These are phyloP conservation scores for Tripterygium wilfordii DNA, from an alignment of 177 flowering plant species.

Conservation along the genomic window DNA sequence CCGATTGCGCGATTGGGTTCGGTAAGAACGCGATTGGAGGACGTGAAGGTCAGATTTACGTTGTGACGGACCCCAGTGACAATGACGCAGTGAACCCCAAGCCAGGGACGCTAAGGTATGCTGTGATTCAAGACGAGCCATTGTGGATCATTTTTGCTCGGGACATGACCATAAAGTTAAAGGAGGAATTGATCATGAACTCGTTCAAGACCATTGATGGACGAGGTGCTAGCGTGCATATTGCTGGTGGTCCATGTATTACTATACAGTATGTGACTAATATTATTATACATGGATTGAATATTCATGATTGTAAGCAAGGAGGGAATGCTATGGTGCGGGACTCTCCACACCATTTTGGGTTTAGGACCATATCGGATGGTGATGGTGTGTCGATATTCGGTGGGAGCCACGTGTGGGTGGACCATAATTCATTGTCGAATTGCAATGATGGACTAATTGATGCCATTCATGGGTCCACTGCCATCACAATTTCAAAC, in stretches of 20 bases:
- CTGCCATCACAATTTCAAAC: conserved; percentile 77
- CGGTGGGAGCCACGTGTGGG: conserved; percentile 78
- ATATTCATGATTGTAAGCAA: conserved; percentile 67
- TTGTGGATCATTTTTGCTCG: conserved; percentile 65
- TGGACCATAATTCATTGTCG: conserved; percentile 70
- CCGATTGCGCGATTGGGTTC: conserved; percentile 80
- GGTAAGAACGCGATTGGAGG: conserved; percentile 76
- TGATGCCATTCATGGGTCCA: conserved; percentile 82
- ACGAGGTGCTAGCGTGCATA: conserved; percentile 67
- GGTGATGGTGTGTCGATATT: conserved; percentile 89
- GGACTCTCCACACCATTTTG: conserved; percentile 58
- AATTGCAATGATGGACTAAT: conserved; percentile 70
- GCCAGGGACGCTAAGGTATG: conserved; percentile 64
- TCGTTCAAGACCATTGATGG: conserved; percentile 77
- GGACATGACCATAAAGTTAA: conserved; percentile 61
- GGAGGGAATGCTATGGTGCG: conserved; percentile 72
- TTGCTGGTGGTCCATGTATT: conserved; percentile 73
- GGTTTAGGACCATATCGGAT: conserved; percentile 78
- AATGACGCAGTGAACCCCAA: conserved; percentile 55
- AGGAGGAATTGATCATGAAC: conserved; percentile 70
- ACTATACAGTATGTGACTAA: conserved; percentile 69
- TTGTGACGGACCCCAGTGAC: conserved; percentile 56
- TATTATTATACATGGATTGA: conserved; percentile 62
- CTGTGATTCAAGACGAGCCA: conserved; percentile 62
- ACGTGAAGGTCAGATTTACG: conserved; percentile 48